Evolutionary conservation across 2,329 filamentous ascomycete genomes (phyloP), one percentile per base, ranked within the genome.

Genomic region (Sporothrix curviconia): DNA sequence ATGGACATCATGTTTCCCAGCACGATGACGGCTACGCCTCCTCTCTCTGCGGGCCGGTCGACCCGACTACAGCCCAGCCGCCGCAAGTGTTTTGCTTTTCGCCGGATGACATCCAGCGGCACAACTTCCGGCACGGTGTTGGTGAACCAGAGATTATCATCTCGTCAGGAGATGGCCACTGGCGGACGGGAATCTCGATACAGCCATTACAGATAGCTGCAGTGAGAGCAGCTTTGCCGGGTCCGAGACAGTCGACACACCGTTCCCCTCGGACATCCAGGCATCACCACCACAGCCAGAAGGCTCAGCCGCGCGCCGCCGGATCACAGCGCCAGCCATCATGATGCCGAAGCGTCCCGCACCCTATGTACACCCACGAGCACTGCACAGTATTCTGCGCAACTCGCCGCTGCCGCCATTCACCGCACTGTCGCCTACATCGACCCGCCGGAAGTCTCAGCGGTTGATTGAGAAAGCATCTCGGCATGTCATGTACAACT

Each of bases 321-420:
- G 74, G 43, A 68, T 72, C 42, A 68, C 70, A 6, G 73, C 70
- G 8, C 66, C 72, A 15, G 64, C 69, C 1, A 59, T 67, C 5
- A 64, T 66, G 6, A 58, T 62, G 59, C 66, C 15, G 63, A 66
- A 11, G 58, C 60, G 19, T 52, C 62, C 34, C 24, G 71, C 77
- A 3, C 83, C 83, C 2, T 86, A 86, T 64, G 79, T 73, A 1
- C 82, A 82, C 61, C 79, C 83, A 34, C 76, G 77, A 57, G 73
- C 75, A 42, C 76, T 86, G 9, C 83, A 80, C 66, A 85, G 82
- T 68, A 86, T 86, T 64, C 76, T 86, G 22, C 79, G 83, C 55
- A 86, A 86, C 72, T 86, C 83, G 4, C 83, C 83, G 17, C 73
- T 86, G 7, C 81, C 82, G 19, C 78, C 80, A 1, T 69, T 73